Percentiles rank a stretch among this genome's conserved stretches.
These are phyloP conservation scores for Helianthus annuus DNA, from an alignment of 129 eudicot species.

Conservation along the genomic window HanXRQr2.0-SUNRISE NC_035436.2:6213019-6213518, in stretches of 20 bases:
- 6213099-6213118: conserved; percentile 89
- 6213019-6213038: conserved; percentile 70
- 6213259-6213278: conserved; percentile 37
- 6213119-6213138: conserved; percentile 71
- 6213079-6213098: conserved; percentile 55
- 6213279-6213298: background rate
- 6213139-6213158: conserved; percentile 68
- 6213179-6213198: conserved; percentile 83
- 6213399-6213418: no score
- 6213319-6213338: background rate
- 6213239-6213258: conserved; percentile 71
- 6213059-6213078: conserved; percentile 69
- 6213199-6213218: conserved; percentile 93
- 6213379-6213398: no score
- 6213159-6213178: conserved; percentile 66
- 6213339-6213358: background rate
- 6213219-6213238: conserved; percentile 79
- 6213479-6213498: no score
- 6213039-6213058: conserved; percentile 63
- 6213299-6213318: background rate
- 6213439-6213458: no score
- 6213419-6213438: no score
- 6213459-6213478: no score
- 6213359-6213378: background rate
- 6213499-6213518: no score